These are phyloP conservation scores for Brassica napus DNA, from an alignment of 345 rosid species.

Conservation along the genomic window DNA sequence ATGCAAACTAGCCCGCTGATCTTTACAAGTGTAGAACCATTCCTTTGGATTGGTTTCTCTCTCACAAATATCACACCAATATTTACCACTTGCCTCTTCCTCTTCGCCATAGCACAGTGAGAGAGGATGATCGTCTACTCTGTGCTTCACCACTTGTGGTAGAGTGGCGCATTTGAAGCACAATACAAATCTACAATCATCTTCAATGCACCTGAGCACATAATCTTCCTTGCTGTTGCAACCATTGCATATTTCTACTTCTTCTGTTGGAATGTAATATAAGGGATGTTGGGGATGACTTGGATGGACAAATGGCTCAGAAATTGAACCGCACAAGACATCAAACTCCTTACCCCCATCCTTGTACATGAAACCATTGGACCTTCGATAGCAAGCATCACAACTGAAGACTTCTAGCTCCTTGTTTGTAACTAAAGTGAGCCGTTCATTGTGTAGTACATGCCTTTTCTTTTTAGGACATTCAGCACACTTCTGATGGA, in stretches of 20 bases:
- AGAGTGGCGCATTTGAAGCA: neutral
- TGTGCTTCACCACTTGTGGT: neutral
- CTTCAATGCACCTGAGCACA: neutral
- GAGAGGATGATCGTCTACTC: neutral
- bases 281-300: neutral
- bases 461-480: neutral
- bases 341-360: neutral
- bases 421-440: neutral
- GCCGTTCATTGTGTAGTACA: neutral
- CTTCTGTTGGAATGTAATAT: neutral
- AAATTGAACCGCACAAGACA: neutral
- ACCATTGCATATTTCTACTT: neutral
- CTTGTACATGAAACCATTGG: neutral
- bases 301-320: neutral
- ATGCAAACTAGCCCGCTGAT: neutral
- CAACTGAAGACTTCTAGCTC: neutral
- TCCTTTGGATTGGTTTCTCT: neutral
- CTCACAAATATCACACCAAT: neutral
- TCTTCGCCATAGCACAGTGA: neutral
- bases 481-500: no score
- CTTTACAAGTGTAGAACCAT: neutral
- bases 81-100: neutral
- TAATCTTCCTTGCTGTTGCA: neutral
- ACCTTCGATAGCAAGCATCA: neutral
- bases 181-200: neutral